Percentiles rank a stretch among this genome's conserved stretches.
Conservation (phyloP, 108 stramenopile genomes). For the Asterionellopsis glacialis region DNA sequence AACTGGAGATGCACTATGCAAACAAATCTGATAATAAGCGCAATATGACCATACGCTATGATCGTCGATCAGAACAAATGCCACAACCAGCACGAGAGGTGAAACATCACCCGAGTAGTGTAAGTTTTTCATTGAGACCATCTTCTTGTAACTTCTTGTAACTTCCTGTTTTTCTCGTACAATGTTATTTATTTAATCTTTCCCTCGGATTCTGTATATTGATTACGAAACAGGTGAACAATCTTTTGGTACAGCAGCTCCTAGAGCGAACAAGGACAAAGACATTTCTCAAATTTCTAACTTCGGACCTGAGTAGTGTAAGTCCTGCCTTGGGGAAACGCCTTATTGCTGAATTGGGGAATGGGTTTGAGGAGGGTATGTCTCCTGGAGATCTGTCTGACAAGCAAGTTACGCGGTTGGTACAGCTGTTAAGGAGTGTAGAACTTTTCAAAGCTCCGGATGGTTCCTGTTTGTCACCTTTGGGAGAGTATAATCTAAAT, state of each 20-base stretch:
- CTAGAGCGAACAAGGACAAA: slow-evolving; percentile 68
- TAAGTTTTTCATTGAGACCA: slow-evolving; percentile 16
- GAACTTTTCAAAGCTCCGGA: slow-evolving; percentile 88
- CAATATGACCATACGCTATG: slow-evolving; percentile 60
- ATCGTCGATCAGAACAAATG: slow-evolving; percentile 88
- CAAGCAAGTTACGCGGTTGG: slow-evolving; percentile 76
- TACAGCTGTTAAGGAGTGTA: slow-evolving; percentile 75
- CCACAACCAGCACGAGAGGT: slow-evolving; percentile 84
- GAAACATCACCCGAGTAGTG: slow-evolving; percentile 91
- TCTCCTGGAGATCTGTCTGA: slow-evolving; percentile 44
- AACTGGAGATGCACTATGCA: slow-evolving; percentile 65
- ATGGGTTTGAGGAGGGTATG: slow-evolving; percentile 41
- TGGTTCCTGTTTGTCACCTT: slow-evolving; percentile 85
- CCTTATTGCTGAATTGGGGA: slow-evolving; percentile 58
- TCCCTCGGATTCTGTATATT: slow-evolving; percentile 15
- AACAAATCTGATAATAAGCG: slow-evolving; percentile 55
- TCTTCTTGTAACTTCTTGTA: too few species aligned
- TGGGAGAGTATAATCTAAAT: slow-evolving; percentile 97
- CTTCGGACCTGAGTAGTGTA: slow-evolving; percentile 67
- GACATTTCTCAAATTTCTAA: slow-evolving; percentile 72
- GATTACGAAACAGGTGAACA: slow-evolving; percentile 36
- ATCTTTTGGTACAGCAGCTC: slow-evolving; percentile 90
- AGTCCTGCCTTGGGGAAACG: slow-evolving; percentile 52
- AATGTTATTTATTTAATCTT: background rate
- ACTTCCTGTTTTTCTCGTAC: too few species aligned